Percentiles rank a stretch among this genome's conserved stretches.
phyloP scores from a whole-genome alignment of 106 monocot species.

The Dendrobium huoshanense region DNA sequence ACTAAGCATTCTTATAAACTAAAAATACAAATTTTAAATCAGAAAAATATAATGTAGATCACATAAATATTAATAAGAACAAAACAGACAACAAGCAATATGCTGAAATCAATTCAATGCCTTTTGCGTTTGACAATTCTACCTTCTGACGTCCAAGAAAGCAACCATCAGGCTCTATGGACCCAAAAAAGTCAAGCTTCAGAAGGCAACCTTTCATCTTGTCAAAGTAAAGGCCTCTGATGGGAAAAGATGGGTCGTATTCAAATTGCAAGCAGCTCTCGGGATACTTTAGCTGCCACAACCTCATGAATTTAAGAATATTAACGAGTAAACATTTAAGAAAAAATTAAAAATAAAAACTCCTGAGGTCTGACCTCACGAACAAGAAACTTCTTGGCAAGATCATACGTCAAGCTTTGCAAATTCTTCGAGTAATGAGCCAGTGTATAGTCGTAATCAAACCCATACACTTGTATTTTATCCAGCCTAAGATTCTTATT shows the following conservation, averaged over 20 bases:
- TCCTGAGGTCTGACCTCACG: conserved; percentile 50
- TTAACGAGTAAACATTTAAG: background rate
- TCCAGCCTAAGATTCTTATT: conserved; percentile 88
- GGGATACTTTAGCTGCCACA: conserved; percentile 79
- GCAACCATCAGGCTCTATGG: conserved; percentile 92
- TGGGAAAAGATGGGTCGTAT: conserved; percentile 82
- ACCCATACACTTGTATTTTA: conserved; percentile 84
- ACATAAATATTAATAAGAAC: background rate
- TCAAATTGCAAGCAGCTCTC: conserved; percentile 73
- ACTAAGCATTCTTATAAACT: background rate
- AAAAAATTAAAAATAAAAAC: background rate
- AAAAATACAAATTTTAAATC: background rate
- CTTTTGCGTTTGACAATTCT: background rate
- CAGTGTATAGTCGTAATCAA: conserved; percentile 97
- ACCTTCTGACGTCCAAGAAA: conserved; percentile 89
- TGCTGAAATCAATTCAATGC: background rate
- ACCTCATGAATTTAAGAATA: background rate
- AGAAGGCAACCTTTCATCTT: conserved; percentile 79
- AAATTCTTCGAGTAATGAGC: conserved; percentile 80
- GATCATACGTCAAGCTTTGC: conserved; percentile 74
- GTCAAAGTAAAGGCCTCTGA: conserved; percentile 91
- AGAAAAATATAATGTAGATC: background rate
- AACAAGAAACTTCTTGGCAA: conserved; percentile 81
- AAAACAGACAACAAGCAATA: background rate
- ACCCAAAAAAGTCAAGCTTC: conserved; percentile 97